Evolutionary conservation across 2,329 filamentous ascomycete species (phyloP), one percentile per base, ranked within the genome.

Genomic region (Penicillium digitatum): DNA sequence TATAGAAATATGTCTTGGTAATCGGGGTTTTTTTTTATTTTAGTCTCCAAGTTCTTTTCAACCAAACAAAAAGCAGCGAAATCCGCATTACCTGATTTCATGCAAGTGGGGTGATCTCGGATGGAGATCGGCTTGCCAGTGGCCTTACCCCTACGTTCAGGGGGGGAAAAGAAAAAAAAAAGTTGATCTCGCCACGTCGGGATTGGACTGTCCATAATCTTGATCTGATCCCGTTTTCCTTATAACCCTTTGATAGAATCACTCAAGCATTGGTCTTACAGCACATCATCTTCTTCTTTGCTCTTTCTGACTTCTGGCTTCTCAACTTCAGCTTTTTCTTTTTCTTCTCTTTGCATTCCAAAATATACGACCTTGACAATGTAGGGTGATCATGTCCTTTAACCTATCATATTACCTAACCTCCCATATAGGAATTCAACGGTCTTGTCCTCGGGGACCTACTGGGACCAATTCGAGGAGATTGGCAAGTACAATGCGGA

Each of bases 401-500:
- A n/a, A 9, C 43, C 10, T 44, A 18, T 16, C 10, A 37, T 20
- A 1, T 5, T 27, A 26, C 27, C 49, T 53, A 53, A 53, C 29
- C 43, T 37, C 12, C 58, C n/a, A 35, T 27, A 10, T 60, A 78
- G 77, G 75, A 82, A 82, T 69, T 78, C 78, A 18, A 77, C 76
- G 7, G 60, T 75, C 48, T 58, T 76, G 49, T 71, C 76, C 62
- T 75, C 79, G 51, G 79, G 81, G 60, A 82, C 82, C 45, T 88
- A 87, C 73, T 86, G 83, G 84, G 81, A 78, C 64, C 81, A 85
- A 59, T 87, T 83, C 69, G 79, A 85, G 56, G 81, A 85, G 65
- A 82, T 87, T 60, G 81, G 82, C 26, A 81, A 83, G 63, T 83
- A 84, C 81, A 94, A 96, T 82, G 83, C 95, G 55, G 84, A 91